Conservation (phyloP, 228 moss, liverwort and hornwort genomes). For the Sphagnum magellanicum region DNA sequence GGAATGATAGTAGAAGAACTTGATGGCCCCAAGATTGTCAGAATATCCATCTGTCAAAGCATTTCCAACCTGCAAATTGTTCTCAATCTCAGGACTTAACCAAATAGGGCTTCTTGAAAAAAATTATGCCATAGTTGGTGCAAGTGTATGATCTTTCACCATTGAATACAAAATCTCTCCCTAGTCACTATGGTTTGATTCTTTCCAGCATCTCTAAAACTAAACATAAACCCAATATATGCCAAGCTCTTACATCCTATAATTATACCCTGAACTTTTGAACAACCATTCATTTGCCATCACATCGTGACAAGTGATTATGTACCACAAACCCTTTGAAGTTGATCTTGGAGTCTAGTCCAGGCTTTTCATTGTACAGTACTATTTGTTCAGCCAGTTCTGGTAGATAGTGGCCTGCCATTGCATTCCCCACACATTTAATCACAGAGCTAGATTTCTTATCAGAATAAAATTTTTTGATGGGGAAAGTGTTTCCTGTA, state of each 20-base stretch:
- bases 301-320: background rate
- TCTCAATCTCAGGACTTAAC: too few species aligned
- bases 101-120: too few species aligned
- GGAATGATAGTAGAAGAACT: constrained; percentile 57
- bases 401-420: constrained; percentile 56
- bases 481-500: background rate
- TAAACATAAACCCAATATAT: too few species aligned
- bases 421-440: background rate
- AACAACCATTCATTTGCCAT: background rate
- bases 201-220: too few species aligned
- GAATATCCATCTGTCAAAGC: constrained; percentile 60
- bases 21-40: constrained; percentile 57
- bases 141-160: too few species aligned
- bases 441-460: background rate
- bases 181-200: too few species aligned
- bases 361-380: constrained; percentile 29
- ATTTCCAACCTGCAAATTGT: constrained; percentile 45
- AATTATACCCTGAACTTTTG: too few species aligned
- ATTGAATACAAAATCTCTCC: too few species aligned
- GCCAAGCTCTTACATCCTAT: too few species aligned
- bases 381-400: constrained; percentile 57
- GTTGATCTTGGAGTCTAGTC: constrained; percentile 32
- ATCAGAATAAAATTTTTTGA: background rate
- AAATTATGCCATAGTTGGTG: too few species aligned
- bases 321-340: constrained; percentile 62